phyloP scores from a whole-genome alignment of 164 flowering plant genomes.

The Tetracentron sinense region DNA sequence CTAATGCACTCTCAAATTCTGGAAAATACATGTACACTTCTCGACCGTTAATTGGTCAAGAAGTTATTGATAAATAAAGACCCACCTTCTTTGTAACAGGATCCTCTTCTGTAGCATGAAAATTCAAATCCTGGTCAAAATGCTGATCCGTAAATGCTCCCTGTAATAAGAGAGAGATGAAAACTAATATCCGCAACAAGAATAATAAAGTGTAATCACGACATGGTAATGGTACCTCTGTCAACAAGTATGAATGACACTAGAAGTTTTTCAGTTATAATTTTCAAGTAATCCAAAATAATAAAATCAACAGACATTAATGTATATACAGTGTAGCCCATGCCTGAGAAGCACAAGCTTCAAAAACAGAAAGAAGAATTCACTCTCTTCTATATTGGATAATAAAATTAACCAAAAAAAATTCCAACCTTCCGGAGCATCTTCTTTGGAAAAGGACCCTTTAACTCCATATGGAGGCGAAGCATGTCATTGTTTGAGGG shows the following conservation, averaged over 20 bases:
- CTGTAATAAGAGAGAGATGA: constrained; percentile 34
- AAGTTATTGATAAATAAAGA: background rate
- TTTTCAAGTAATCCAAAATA: background rate
- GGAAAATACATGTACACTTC: too few relatives aligned
- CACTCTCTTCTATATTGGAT: background rate
- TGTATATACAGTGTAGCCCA: background rate
- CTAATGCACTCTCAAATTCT: background rate
- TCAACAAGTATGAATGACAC: background rate
- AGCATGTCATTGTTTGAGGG: constrained; percentile 97
- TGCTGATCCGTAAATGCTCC: constrained; percentile 88
- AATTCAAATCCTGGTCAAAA: constrained; percentile 91
- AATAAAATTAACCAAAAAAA: constrained; percentile 1
- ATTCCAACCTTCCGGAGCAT: constrained; percentile 79
- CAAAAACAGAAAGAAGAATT: background rate
- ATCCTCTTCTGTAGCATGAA: constrained; percentile 90
- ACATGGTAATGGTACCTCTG: background rate
- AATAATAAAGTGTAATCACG: constrained; percentile 2
- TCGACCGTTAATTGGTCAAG: background rate
- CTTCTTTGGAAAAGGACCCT: constrained; percentile 97
- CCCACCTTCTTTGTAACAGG: constrained; percentile 89
- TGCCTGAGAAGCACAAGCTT: background rate
- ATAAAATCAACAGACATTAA: too few relatives aligned
- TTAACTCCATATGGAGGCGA: constrained; percentile 95
- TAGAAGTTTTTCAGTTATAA: too few relatives aligned
- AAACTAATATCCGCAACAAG: background rate